A percentile compares a stretch with the other conserved stretches of the same genome.
phyloP scores from a whole-genome alignment of 106 monocot species.

The Dendrobium huoshanense region DNA sequence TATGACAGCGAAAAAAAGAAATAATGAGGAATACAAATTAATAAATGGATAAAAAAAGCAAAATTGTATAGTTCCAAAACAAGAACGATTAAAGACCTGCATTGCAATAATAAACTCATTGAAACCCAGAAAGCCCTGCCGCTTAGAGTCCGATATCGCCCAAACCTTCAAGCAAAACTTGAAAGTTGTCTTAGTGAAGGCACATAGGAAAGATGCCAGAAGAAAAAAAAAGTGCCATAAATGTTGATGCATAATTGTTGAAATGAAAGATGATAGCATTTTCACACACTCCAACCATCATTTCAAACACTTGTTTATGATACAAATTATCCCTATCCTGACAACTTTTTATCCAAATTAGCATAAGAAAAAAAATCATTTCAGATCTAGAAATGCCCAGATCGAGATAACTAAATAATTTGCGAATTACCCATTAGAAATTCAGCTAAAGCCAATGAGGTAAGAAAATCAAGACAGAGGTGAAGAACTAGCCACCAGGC shows the following conservation, averaged over 20 bases:
- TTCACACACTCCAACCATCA: not conserved
- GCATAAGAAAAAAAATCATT: not conserved
- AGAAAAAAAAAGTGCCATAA: not conserved
- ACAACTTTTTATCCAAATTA: not conserved
- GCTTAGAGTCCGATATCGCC: conserved; percentile 74
- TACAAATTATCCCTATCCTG: not conserved
- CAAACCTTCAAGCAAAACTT: conserved; percentile 48
- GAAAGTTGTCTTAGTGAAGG: conserved; percentile 5
- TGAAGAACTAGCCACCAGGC: not conserved
- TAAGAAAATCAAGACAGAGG: not conserved
- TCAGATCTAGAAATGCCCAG: not conserved
- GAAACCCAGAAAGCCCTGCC: conserved; percentile 77
- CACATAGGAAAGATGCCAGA: not conserved
- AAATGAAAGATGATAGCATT: not conserved
- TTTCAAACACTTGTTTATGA: not conserved
- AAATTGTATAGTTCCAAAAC: not conserved
- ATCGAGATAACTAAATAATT: not conserved
- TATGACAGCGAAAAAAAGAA: not conserved
- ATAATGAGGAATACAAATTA: not conserved
- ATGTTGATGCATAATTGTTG: not conserved
- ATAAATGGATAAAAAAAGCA: not conserved
- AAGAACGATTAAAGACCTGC: conserved; percentile 38
- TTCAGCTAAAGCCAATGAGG: not conserved
- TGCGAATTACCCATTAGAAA: not conserved
- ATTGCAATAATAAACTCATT: conserved; percentile 64